phyloP scores from a whole-genome alignment of 169 alveolate genomes.

The Condylostoma magnum region DNA sequence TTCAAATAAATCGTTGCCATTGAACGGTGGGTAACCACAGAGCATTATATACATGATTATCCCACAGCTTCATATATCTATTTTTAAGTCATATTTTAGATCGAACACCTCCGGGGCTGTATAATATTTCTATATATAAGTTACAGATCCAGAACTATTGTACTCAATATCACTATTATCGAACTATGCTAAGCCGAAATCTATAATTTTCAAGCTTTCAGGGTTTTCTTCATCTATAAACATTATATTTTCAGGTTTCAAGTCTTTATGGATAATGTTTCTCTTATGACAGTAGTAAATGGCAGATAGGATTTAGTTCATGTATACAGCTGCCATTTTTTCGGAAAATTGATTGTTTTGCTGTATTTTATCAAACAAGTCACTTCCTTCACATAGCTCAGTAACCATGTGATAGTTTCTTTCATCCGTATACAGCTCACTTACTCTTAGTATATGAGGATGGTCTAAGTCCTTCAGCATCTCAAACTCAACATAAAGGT shows the following conservation, averaged over 20 bases:
- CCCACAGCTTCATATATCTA: slow-evolving; percentile 8
- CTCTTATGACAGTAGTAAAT: slow-evolving; percentile 47
- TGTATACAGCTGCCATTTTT: slow-evolving; percentile 47
- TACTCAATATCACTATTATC: no score
- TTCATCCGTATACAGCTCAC: slow-evolving; percentile 59
- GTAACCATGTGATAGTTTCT: slow-evolving; percentile 56
- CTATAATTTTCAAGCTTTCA: slow-evolving; percentile 44
- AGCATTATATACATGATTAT: slow-evolving; percentile 10
- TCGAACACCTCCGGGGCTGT: slow-evolving; percentile 14
- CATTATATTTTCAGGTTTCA: slow-evolving; percentile 53
- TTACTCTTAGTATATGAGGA: slow-evolving; percentile 55
- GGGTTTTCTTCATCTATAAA: slow-evolving; percentile 34
- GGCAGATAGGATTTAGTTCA: slow-evolving; percentile 52
- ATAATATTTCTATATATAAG: background rate
- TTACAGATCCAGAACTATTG: no score
- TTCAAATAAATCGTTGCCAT: background rate
- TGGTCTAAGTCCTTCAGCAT: slow-evolving; percentile 47
- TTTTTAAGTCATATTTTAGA: background rate
- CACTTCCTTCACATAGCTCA: slow-evolving; percentile 80
- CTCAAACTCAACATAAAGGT: no score
- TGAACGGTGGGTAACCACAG: slow-evolving; percentile 10
- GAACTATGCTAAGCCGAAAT: slow-evolving; percentile 40
- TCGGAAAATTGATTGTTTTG: slow-evolving; percentile 42
- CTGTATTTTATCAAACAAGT: slow-evolving; percentile 56
- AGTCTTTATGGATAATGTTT: slow-evolving; percentile 47